Percentiles rank a stretch among this genome's conserved stretches.
Conservation (phyloP, 2,329 filamentous ascomycete species). For the Neofusicoccum sp. region DNA sequence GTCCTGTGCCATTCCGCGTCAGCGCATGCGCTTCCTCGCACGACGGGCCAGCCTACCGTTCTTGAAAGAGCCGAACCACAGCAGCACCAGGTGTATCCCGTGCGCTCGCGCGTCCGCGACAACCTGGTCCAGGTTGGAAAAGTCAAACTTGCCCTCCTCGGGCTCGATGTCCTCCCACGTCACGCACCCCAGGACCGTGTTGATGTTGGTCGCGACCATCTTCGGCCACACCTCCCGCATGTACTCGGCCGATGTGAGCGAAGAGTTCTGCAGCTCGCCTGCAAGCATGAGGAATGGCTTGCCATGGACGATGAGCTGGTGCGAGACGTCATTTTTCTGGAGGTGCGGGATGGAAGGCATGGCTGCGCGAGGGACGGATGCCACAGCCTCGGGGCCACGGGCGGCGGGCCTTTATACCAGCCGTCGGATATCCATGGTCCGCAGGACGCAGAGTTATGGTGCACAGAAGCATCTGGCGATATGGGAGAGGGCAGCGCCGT, state of each 20-base stretch:
- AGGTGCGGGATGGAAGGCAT: conserved; percentile 25
- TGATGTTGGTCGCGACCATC: conserved; percentile 41
- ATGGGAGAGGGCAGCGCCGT: not conserved
- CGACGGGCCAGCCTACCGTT: conserved; percentile 38
- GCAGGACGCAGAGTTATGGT: too few relatives aligned
- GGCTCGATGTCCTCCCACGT: conserved; percentile 51
- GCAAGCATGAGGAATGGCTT: conserved; percentile 46
- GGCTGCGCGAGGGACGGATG: not conserved
- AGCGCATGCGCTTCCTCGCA: not conserved
- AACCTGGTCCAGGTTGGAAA: conserved; percentile 42
- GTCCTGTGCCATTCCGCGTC: conserved; percentile 21
- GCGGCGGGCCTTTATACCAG: conserved; percentile 9
- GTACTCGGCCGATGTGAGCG: conserved; percentile 44
- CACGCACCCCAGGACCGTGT: conserved; percentile 47
- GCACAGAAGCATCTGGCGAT: conserved; percentile 21
- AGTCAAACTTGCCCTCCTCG: conserved; percentile 44
- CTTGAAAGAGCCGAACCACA: conserved; percentile 52
- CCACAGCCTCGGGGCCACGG: conserved; percentile 4
- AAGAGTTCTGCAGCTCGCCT: conserved; percentile 51
- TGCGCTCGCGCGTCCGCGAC: conserved; percentile 39
- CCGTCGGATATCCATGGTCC: not conserved
- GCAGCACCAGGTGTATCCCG: conserved; percentile 40
- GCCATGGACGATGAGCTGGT: conserved; percentile 46
- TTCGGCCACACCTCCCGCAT: conserved; percentile 48
- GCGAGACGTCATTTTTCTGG: conserved; percentile 25